phyloP scores from a whole-genome alignment of 768 basidiomycete species.

The Ephemerocybe angulata region DNA sequence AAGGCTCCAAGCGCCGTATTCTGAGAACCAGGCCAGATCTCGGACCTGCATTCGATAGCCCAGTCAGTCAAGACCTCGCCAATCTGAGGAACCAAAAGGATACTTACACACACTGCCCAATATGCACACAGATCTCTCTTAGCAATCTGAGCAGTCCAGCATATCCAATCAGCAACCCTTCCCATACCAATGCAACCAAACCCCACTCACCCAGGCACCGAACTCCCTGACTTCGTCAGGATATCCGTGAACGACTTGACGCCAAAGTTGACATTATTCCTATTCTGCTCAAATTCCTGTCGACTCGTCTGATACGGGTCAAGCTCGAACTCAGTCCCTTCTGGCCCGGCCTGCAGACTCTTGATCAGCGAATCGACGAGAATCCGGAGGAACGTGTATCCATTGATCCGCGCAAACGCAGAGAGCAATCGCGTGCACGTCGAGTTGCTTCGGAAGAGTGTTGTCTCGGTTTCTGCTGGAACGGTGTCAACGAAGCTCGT shows the following conservation, averaged over 20 bases:
- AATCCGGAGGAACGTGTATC: conserved; percentile 85
- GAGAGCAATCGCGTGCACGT: conserved; percentile 85
- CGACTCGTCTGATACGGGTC: conserved; percentile 61
- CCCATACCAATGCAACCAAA: no score
- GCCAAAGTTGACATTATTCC: conserved; percentile 66
- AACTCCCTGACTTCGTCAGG: conserved; percentile 64
- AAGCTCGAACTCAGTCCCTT: conserved; percentile 73
- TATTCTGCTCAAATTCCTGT: conserved; percentile 64
- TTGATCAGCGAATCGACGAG: conserved; percentile 76
- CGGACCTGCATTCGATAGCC: conserved; percentile 35
- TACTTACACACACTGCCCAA: conserved; percentile 72
- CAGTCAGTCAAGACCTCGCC: not conserved
- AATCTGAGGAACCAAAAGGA: not conserved
- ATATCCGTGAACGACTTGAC: conserved; percentile 73
- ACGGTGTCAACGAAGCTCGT: not conserved
- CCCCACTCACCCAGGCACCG: conserved; percentile 66
- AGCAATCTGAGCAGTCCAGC: conserved; percentile 50
- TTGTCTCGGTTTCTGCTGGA: conserved; percentile 65
- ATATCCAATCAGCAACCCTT: no score
- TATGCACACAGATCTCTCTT: conserved; percentile 82
- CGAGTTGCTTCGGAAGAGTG: conserved; percentile 85
- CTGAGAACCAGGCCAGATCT: conserved; percentile 75
- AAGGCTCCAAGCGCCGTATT: conserved; percentile 85
- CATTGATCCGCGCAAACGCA: conserved; percentile 83
- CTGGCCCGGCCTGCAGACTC: conserved; percentile 66